Base-by-base conservation (phyloP, 148 eudicot genomes). In the Nyssa sinensis region DNA sequence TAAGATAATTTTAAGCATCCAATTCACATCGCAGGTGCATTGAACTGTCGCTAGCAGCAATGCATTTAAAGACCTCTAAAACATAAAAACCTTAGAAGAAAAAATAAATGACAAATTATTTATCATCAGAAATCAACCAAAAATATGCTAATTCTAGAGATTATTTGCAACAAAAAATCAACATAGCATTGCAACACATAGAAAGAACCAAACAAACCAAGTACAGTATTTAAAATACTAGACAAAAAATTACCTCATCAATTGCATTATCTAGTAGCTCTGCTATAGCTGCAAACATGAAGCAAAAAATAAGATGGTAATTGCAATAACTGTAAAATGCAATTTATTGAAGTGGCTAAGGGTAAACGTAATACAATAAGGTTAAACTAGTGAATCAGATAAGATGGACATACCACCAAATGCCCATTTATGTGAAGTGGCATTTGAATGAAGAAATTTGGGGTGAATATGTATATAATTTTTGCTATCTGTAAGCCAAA, bases 341-440 rank as follows among this genome's bases (percentile, higher is more conserved):
- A 71, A 41, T 19, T 58, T 60, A 78, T 67, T 47, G 11, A 25
- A 60, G 37, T 31, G 1, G 21, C 21, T 55, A 5, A 24, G 59
- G 2, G n/a, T 49, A 21, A 32, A 9, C 59, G 19, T 25, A 68
- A 29, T 77, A 33, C 14, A 76, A 41, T 35, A 24, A 65, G 24
- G 59, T 19, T 19, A 75, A 7, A 75, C 10, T 67, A 58, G 23
- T 24, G 44, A 65, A 74, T 33, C 19, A 35, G 7, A 61, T 41
- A 49, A 74, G 69, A 47, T 29, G 49, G 31, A 72, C 80, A 35
- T 77, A 91, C 98, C 98, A 80, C 98, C 98, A 80, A 93, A 93
- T 39, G 92, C 96, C 98, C 98, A 93, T 84, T 93, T 93, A 79
- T 93, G 98, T 63, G 98, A 91, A 80, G 98, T 93, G 70, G 98